phyloP scores from a whole-genome alignment of 345 rosid species.

The Salix viminalis region DNA sequence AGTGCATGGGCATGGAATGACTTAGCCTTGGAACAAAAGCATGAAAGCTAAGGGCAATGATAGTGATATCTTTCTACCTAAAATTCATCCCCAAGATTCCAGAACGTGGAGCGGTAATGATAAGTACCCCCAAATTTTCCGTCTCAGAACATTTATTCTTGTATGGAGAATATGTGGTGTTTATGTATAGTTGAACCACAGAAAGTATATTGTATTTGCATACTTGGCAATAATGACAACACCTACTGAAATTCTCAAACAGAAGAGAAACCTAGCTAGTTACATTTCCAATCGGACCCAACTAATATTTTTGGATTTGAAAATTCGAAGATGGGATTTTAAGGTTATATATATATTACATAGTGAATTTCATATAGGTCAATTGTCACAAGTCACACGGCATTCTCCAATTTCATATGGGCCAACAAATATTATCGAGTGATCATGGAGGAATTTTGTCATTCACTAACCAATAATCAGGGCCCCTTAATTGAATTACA shows the following conservation, averaged over 20 bases:
- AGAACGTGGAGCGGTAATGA: background rate
- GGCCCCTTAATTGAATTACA: background rate
- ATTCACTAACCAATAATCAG: background rate
- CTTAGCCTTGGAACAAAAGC: conserved; percentile 44
- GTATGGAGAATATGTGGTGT: background rate
- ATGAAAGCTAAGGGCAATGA: conserved; percentile 32
- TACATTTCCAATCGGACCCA: too few species aligned
- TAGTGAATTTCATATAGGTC: background rate
- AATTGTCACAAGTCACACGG: background rate
- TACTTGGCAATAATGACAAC: background rate
- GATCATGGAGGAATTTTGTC: background rate
- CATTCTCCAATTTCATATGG: background rate
- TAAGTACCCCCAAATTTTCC: background rate
- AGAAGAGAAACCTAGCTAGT: background rate
- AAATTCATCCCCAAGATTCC: conserved; percentile 36
- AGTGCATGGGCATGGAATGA: conserved; percentile 48
- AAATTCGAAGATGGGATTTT: background rate
- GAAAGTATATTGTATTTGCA: background rate
- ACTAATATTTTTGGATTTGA: too few species aligned
- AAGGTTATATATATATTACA: background rate
- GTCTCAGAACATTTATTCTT: background rate
- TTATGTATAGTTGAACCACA: background rate
- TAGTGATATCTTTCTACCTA: conserved; percentile 41
- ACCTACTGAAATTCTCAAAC: background rate
- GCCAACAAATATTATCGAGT: background rate